Evolutionary conservation across 768 basidiomycete species (phyloP).

Genomic region (Rhizopogon salebrosus): DNA sequence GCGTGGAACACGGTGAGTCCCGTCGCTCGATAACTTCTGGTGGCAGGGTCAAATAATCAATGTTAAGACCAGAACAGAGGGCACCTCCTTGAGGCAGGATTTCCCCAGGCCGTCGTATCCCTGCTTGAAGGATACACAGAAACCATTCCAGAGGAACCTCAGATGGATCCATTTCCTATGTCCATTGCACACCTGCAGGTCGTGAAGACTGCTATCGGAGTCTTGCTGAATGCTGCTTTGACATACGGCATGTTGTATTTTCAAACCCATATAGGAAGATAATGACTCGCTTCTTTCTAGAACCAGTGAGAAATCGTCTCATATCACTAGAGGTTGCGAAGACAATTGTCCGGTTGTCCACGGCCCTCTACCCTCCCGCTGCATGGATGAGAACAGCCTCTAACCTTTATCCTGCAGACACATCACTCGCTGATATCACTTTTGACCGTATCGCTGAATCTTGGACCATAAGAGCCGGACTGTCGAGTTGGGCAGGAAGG

Average conservation of each 20-base stretch:
- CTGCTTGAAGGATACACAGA: conserved; percentile 63
- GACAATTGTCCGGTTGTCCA: conserved; percentile 64
- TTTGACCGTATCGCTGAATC: conserved; percentile 39
- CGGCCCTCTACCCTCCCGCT: conserved; percentile 67
- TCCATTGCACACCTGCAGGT: conserved; percentile 63
- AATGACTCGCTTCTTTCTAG: conserved; percentile 31
- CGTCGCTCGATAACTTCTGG: not conserved
- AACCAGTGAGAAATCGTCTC: conserved; percentile 64
- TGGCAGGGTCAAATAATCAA: conserved; percentile 3
- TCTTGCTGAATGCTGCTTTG: conserved; percentile 72
- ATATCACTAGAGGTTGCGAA: conserved; percentile 63
- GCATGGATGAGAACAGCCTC: conserved; percentile 45
- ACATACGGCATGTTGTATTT: conserved; percentile 56
- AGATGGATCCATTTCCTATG: conserved; percentile 43
- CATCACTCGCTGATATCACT: conserved; percentile 10
- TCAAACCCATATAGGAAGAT: not conserved
- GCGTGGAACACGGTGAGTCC: conserved; percentile 72
- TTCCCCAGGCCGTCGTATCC: conserved; percentile 62
- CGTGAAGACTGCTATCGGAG: conserved; percentile 73
- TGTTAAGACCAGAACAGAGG: conserved; percentile 69
- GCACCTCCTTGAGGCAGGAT: conserved; percentile 61
- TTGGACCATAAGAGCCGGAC: conserved; percentile 59
- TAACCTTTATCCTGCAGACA: conserved; percentile 18
- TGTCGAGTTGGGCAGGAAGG: conserved; percentile 78
- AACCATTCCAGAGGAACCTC: conserved; percentile 32